A percentile compares a stretch with the other conserved stretches of the same genome.
Evolutionary conservation across 257 asterid genomes (phyloP).

Genomic region (Ehretia macrophylla): DNA sequence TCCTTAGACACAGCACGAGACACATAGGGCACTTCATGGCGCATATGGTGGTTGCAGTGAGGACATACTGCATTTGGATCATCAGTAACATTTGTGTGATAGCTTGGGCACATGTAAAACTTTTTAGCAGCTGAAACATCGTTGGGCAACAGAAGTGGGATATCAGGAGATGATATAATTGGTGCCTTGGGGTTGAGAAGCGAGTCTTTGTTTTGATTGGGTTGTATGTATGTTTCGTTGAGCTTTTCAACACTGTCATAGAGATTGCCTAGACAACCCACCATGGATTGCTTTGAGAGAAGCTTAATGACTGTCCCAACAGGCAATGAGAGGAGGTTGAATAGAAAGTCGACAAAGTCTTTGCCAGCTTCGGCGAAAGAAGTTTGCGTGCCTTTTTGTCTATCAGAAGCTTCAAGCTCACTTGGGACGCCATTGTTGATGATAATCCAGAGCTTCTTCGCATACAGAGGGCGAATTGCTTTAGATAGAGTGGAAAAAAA

Average conservation of each 20-base stretch:
- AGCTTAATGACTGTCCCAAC: slow-evolving; percentile 7
- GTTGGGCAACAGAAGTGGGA: slow-evolving; percentile 14
- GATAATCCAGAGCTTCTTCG: not conserved
- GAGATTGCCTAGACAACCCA: slow-evolving; percentile 4
- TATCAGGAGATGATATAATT: not conserved
- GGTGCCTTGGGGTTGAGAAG: slow-evolving; percentile 21
- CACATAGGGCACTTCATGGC: not conserved
- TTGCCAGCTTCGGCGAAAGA: slow-evolving; percentile 13
- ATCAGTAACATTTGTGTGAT: slow-evolving; percentile 1
- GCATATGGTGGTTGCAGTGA: not conserved
- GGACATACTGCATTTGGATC: slow-evolving; percentile 23
- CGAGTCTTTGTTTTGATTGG: slow-evolving; percentile 12
- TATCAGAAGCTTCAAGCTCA: slow-evolving; percentile 7
- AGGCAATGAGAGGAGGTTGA: slow-evolving; percentile 15
- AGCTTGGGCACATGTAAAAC: not conserved
- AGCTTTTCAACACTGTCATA: slow-evolving; percentile 13
- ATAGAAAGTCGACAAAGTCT: slow-evolving; percentile 12
- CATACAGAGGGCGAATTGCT: no score
- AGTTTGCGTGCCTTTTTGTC: slow-evolving; percentile 7
- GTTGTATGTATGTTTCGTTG: slow-evolving; percentile 17
- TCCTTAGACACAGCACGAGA: not conserved
- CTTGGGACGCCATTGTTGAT: no score
- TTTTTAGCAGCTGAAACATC: not conserved
- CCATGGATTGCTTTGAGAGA: not conserved
- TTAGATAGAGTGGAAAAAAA: no score